These are phyloP conservation scores for Leptosphaerulina australis DNA, from an alignment of 2,329 filamentous ascomycete genomes.

Conservation along the genomic window DNA sequence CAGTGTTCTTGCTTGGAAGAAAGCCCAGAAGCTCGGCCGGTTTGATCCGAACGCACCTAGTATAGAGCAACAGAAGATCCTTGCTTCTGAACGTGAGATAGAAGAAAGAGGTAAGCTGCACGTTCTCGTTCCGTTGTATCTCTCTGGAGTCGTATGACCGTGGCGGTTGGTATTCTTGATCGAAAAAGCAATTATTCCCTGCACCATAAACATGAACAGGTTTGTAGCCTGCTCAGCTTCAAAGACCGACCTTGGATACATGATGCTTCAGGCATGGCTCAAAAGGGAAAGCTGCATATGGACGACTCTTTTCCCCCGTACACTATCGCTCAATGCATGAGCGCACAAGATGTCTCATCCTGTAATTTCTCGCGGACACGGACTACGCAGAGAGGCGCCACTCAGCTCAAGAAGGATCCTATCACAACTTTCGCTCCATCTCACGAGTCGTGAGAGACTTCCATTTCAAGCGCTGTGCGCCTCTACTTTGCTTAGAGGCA, in stretches of 20 bases:
- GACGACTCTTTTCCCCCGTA: conserved; percentile 1
- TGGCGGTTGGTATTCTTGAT: conserved; percentile 14
- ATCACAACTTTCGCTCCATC: neutral
- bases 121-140: conserved; percentile 18
- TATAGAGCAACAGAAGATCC: conserved; percentile 73
- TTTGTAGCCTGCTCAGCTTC: conserved; percentile 8
- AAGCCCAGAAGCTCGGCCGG: conserved; percentile 89
- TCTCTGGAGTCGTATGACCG: conserved; percentile 7
- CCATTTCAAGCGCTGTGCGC: neutral
- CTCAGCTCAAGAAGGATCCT: neutral
- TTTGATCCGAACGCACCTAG: conserved; percentile 86
- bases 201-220: conserved; percentile 8
- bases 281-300: conserved; percentile 26
- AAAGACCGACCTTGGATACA: conserved; percentile 7
- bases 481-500: neutral
- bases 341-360: conserved; percentile 27
- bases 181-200: conserved; percentile 26
- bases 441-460: neutral
- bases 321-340: conserved; percentile 6
- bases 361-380: conserved; percentile 22
- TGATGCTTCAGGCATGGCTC: conserved; percentile 27
- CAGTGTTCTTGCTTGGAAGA: conserved; percentile 95
- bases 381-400: neutral
- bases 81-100: conserved; percentile 72
- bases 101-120: conserved; percentile 64